A percentile compares a stretch with the other conserved stretches of the same genome.
phyloP scores from a whole-genome alignment of 2,329 filamentous ascomycete genomes.

The Chaetothyriales sp. region DNA sequence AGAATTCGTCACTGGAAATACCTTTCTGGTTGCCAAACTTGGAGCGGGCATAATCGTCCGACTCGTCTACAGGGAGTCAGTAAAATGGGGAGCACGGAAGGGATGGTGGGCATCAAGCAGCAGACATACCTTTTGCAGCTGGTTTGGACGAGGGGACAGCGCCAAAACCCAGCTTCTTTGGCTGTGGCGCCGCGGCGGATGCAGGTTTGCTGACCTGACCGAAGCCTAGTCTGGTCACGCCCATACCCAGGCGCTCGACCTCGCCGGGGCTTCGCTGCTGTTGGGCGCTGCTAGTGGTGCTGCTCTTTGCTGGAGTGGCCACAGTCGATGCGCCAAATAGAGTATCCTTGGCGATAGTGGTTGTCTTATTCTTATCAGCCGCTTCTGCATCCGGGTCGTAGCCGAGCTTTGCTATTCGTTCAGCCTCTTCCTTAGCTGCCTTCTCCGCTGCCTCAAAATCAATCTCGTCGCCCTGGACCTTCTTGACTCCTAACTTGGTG shows the following conservation, averaged over 20 bases:
- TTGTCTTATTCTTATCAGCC: conserved; percentile 28
- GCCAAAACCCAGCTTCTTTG: conserved; percentile 76
- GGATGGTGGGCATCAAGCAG: background rate
- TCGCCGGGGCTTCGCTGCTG: conserved; percentile 52
- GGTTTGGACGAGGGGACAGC: conserved; percentile 64
- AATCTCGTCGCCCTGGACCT: conserved; percentile 59
- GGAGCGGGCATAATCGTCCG: conserved; percentile 64
- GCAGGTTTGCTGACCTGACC: conserved; percentile 55
- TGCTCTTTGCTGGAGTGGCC: conserved; percentile 40
- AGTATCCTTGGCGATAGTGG: conserved; percentile 35
- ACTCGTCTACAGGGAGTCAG: conserved; percentile 40
- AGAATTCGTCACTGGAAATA: conserved; percentile 97
- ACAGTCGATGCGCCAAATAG: conserved; percentile 63
- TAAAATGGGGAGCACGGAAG: background rate
- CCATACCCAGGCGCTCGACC: conserved; percentile 80
- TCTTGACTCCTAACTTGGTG: conserved; percentile 80
- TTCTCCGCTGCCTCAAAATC: conserved; percentile 97
- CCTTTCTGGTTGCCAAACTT: conserved; percentile 91
- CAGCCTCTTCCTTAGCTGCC: conserved; percentile 93
- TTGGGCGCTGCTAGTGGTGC: conserved; percentile 45
- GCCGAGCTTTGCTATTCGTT: conserved; percentile 84
- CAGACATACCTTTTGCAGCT: conserved; percentile 32
- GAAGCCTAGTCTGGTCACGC: conserved; percentile 69
- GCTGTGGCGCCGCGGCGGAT: conserved; percentile 36
- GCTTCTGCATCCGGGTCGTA: conserved; percentile 86